These are phyloP conservation scores for Solanum ossicruentum DNA, from an alignment of 257 asterid genomes.

Conservation along the genomic window DNA sequence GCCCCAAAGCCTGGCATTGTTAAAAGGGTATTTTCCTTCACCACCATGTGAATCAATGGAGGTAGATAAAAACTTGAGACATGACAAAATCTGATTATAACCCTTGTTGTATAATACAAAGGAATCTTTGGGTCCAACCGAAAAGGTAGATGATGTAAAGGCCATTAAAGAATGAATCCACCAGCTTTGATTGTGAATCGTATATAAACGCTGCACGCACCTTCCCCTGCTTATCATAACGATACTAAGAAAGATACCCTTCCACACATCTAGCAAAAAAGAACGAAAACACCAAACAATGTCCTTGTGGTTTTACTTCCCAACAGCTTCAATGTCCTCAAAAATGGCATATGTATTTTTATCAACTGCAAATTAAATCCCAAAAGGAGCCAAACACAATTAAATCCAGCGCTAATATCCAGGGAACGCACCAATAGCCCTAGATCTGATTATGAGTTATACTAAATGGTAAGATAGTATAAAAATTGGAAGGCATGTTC, in stretches of 20 bases:
- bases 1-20: constrained; percentile 15
- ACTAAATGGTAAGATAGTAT: no score
- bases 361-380: background rate
- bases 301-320: background rate
- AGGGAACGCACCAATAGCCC: background rate
- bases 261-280: background rate
- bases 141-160: constrained; percentile 14
- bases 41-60: background rate
- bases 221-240: constrained; percentile 48
- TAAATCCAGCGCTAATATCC: background rate
- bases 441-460: no score
- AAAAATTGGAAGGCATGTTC: no score
- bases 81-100: background rate
- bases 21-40: background rate
- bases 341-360: background rate
- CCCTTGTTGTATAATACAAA: background rate
- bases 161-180: constrained; percentile 37
- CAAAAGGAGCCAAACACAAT: background rate
- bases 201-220: background rate
- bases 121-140: background rate
- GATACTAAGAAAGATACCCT: background rate
- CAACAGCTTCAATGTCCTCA: background rate
- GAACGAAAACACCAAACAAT: background rate
- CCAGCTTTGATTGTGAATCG: background rate
- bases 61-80: background rate